Evolutionary conservation across 257 asterid genomes (phyloP).

Genomic region (Solanum pinnatisectum): DNA sequence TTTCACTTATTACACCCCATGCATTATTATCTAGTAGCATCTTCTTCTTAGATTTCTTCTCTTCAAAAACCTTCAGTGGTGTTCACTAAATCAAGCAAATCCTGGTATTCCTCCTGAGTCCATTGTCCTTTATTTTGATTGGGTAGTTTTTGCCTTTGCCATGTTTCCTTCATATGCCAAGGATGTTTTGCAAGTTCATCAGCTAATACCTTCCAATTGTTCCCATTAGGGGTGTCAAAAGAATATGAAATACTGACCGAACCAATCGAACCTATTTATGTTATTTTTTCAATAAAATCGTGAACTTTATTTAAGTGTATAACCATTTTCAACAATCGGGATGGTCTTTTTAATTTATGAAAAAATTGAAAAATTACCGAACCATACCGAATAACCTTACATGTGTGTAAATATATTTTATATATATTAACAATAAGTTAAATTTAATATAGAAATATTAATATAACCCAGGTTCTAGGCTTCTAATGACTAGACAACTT

Average conservation of each 20-base stretch:
- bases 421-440: too few species aligned
- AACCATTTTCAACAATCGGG: accelerated
- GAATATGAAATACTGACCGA: too few species aligned
- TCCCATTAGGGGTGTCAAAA: neutral
- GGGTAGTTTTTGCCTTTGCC: neutral
- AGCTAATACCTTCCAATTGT: neutral
- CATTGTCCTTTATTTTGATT: neutral
- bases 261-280: too few species aligned
- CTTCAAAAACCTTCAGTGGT: neutral
- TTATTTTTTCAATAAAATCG: too few species aligned
- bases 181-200: neutral
- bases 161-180: neutral
- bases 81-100: neutral
- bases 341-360: too few species aligned
- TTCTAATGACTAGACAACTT: accelerated
- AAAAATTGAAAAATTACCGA: accelerated
- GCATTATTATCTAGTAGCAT: neutral
- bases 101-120: neutral
- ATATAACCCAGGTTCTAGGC: too few species aligned
- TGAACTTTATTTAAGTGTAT: too few species aligned
- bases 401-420: too few species aligned
- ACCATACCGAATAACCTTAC: too few species aligned
- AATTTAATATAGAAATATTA: too few species aligned
- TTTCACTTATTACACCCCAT: neutral
- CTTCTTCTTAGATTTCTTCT: neutral